Base-by-base conservation (phyloP, 139 green algal species). In the Desmodesmus armatus region DNA sequence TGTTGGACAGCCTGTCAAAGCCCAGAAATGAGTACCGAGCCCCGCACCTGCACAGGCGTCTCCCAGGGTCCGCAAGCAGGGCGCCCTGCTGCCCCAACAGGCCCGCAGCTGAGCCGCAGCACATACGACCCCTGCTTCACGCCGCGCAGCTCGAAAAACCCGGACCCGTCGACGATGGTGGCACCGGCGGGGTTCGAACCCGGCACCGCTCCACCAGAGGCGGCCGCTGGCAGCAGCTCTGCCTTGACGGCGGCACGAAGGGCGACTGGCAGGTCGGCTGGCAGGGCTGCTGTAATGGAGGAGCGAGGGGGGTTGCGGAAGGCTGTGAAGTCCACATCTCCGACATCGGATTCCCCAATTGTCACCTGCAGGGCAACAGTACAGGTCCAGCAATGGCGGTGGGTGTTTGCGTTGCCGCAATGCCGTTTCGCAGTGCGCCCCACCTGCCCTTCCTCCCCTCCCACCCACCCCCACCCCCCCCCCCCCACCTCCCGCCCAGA, bases 91-190 rank as follows among this genome's bases (percentile, higher is more conserved):
- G 78, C 78, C 23, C 43, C 78, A 47, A 62, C 63, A 35, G 62
- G n/a, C 13, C 67, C 63, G 35, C 78, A 84, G n/a, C 25, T 65
- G 21, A 84, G 3, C 39, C 37, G 47, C 29, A 84, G 31, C 41
- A 84, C 60, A 49, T 78, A 84, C 11, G 6, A 21, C 1, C 78
- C 78, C 0, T 62, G 62, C 62, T 66, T 75, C 21, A 84, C 11
- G 2, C 78, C 78, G 11, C 78, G 47, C 62, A 84, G 47, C 63
- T 84, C 78, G 63, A 84, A 75, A 43, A 84, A 84, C 3, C 78
- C 78, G 35, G 78, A 84, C 13, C 37, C 78, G 47, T 84, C 78
- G 25, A 84, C 78, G 29, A 65, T 39, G 35, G 78, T 7, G 9
- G 60, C 27, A 49, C 58, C 58, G n/a, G 77, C 47, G 23, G 77